Conservation (phyloP, 164 flowering plant genomes). For the Magnolia changhungtana region DNA sequence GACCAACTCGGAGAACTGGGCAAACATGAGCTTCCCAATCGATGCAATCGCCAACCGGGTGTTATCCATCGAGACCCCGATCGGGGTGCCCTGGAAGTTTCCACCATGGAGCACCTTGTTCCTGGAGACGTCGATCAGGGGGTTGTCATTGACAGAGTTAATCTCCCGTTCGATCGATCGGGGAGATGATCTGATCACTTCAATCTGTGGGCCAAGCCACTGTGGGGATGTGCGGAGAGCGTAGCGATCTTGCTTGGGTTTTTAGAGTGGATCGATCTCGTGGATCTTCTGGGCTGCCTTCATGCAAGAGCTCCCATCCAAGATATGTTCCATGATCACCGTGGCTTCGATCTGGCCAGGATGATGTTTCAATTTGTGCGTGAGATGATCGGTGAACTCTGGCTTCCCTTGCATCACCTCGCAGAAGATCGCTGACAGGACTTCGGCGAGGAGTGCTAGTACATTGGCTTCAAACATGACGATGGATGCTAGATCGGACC, state of each 20-base stretch:
- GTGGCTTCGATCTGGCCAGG: constrained; percentile 72
- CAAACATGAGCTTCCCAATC: constrained; percentile 64
- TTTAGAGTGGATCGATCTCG: constrained; percentile 50
- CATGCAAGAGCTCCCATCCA: constrained; percentile 48
- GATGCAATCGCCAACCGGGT: constrained; percentile 53
- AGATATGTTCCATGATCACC: constrained; percentile 61
- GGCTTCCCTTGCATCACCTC: constrained; percentile 71
- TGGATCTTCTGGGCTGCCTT: constrained; percentile 41
- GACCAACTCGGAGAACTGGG: constrained; percentile 64
- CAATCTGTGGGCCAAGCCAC: constrained; percentile 58
- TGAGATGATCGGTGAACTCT: constrained; percentile 57
- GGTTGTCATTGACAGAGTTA: constrained; percentile 65
- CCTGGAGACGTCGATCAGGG: constrained; percentile 55
- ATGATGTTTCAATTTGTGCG: constrained; percentile 61
- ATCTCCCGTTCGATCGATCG: constrained; percentile 57
- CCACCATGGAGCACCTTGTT: constrained; percentile 66
- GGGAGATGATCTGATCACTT: constrained; percentile 52
- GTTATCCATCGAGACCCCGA: constrained; percentile 75
- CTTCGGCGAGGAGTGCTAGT: constrained; percentile 41
- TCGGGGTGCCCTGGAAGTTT: constrained; percentile 67
- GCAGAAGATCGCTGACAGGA: constrained; percentile 50
- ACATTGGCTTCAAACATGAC: constrained; percentile 55
- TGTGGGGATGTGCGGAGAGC: constrained; percentile 66
- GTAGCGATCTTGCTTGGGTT: constrained; percentile 65
- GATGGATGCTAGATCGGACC: constrained; percentile 53